A percentile compares a stretch with the other conserved stretches of the same genome.
These are phyloP conservation scores for Leptographium wingfieldii DNA, from an alignment of 2,329 filamentous ascomycete species.

Conservation along the genomic window DNA sequence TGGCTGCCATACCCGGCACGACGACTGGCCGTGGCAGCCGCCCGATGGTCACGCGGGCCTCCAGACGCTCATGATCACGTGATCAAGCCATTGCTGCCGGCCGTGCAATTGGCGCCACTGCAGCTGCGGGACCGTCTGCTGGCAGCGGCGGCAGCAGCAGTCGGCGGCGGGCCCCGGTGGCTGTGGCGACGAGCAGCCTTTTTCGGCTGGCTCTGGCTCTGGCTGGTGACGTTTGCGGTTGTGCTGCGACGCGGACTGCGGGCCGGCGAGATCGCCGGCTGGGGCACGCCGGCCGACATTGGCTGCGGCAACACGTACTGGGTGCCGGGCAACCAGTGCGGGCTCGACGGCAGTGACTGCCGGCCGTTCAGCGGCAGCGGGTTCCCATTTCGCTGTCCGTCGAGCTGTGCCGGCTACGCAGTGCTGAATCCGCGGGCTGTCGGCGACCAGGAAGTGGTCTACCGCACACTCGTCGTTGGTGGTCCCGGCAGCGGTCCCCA, in stretches of 20 bases:
- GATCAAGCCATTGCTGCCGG: slow-evolving; percentile 51
- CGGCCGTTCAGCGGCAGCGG: slow-evolving; percentile 60
- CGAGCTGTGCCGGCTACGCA: slow-evolving; percentile 52
- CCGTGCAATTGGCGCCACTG: slow-evolving; percentile 54
- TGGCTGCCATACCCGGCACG: slow-evolving; percentile 48
- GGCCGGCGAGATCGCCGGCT: slow-evolving; percentile 50
- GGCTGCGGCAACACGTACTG: slow-evolving; percentile 60
- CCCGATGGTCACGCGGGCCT: slow-evolving; percentile 44
- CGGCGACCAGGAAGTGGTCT: slow-evolving; percentile 53
- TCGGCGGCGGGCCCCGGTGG: slow-evolving; percentile 24
- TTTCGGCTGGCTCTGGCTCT: slow-evolving; percentile 47
- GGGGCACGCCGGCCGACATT: slow-evolving; percentile 52
- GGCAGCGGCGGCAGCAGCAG: slow-evolving; percentile 40
- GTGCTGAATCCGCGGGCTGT: slow-evolving; percentile 64
- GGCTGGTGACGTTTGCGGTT: slow-evolving; percentile 57
- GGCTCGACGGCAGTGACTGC: slow-evolving; percentile 61
- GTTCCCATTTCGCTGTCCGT: slow-evolving; percentile 64
- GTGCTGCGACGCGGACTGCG: slow-evolving; percentile 52
- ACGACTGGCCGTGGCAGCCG: slow-evolving; percentile 27
- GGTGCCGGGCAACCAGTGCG: slow-evolving; percentile 58
- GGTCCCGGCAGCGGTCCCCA: slow-evolving; percentile 37
- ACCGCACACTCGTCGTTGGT: slow-evolving; percentile 55
- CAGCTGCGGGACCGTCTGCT: slow-evolving; percentile 45
- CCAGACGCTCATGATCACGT: slow-evolving; percentile 34
- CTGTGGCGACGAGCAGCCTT: slow-evolving; percentile 42